Conservation (phyloP, 169 alveolate genomes). For the Cryptosporidium viatorum region DNA sequence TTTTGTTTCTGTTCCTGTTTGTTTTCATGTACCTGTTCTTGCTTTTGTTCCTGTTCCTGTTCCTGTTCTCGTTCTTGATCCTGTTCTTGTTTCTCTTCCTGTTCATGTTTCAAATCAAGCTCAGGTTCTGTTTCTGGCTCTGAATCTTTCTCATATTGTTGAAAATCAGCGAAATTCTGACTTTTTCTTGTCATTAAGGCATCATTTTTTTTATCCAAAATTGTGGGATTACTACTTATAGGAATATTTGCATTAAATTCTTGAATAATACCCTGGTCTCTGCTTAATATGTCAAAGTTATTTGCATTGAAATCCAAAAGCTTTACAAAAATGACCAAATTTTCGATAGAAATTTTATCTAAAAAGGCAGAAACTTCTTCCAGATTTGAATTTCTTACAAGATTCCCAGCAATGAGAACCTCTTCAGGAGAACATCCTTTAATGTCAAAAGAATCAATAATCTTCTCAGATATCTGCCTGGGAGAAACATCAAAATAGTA, state of each 20-base stretch:
- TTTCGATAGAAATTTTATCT: not conserved
- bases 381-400: not conserved
- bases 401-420: slow-evolving; percentile 50
- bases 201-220: no score
- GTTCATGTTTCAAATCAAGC: not conserved
- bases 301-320: not conserved
- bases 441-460: slow-evolving; percentile 31
- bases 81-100: not conserved
- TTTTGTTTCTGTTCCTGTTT: no score
- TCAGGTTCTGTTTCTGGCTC: not conserved
- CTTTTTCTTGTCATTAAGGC: not conserved
- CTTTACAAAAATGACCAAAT: not conserved
- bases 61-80: not conserved
- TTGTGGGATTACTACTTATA: no score
- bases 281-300: not conserved
- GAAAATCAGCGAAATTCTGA: not conserved
- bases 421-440: slow-evolving; percentile 67
- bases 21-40: not conserved
- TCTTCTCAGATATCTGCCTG: not conserved
- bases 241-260: not conserved
- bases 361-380: slow-evolving; percentile 27
- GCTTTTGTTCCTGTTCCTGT: not conserved
- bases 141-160: not conserved
- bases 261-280: not conserved
- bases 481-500: slow-evolving; percentile 52